phyloP scores from a whole-genome alignment of 2,329 filamentous ascomycete species.

The Epicoccum sorghinum region DNA sequence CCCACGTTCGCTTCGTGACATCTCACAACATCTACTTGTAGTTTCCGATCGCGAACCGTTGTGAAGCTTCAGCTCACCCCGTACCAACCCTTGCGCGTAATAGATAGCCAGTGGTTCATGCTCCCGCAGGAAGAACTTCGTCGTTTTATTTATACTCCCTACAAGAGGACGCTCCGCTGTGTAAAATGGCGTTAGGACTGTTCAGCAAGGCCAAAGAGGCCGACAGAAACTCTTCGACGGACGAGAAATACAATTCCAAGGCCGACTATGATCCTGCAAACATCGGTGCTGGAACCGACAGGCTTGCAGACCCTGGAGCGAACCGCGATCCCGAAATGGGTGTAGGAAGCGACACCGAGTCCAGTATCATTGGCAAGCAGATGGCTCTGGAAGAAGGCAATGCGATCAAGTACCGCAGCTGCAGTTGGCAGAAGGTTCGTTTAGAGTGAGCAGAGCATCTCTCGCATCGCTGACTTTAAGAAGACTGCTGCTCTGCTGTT shows the following conservation, averaged over 20 bases:
- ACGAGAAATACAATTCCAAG: slow-evolving; percentile 20
- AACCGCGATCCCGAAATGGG: slow-evolving; percentile 27
- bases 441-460: neutral
- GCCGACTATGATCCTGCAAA: slow-evolving; percentile 41
- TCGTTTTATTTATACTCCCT: slow-evolving; percentile 48
- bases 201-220: slow-evolving; percentile 30
- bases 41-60: neutral
- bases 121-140: slow-evolving; percentile 38
- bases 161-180: slow-evolving; percentile 53
- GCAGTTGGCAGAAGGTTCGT: slow-evolving; percentile 84
- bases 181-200: slow-evolving; percentile 59
- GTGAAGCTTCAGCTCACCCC: slow-evolving; percentile 8
- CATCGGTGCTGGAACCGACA: slow-evolving; percentile 31
- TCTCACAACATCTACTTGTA: slow-evolving; percentile 1
- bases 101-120: slow-evolving; percentile 46
- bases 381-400: slow-evolving; percentile 77
- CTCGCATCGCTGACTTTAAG: slow-evolving; percentile 15
- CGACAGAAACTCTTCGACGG: slow-evolving; percentile 22
- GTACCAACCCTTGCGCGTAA: neutral
- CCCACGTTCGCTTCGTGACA: neutral
- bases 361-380: slow-evolving; percentile 65
- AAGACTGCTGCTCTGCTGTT: slow-evolving; percentile 87
- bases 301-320: slow-evolving; percentile 49
- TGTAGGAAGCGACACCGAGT: slow-evolving; percentile 44
- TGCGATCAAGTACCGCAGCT: slow-evolving; percentile 89